Base-by-base conservation (phyloP, 2,329 filamentous ascomycete species). In the Phyllachora maydis region DNA sequence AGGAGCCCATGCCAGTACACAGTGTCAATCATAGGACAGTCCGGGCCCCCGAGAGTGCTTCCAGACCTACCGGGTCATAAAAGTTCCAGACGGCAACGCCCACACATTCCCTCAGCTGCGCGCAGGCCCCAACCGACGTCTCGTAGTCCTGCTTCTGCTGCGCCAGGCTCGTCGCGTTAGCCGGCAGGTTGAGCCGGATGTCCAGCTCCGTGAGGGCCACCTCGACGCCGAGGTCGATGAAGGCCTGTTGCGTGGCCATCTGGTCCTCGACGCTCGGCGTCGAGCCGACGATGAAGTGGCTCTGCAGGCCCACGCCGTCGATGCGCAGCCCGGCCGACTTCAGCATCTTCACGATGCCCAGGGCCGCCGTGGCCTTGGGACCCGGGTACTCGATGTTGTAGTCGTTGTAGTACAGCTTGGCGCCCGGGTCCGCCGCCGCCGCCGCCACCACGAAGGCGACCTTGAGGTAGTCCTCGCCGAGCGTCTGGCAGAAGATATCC, bases 391-490 rank as follows among this genome's bases (percentile, higher is more conserved):
- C 58, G 27, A 59, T 52, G 33, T 52, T 56, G 44, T 60, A 64
- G 39, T 41, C 59, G 39, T 64, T 64, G 43, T 58, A 59, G 36
- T 59, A 64, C 2, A 65, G 42, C 31, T 54, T 58, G 3, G 53
- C 49, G 4, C 36, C 31, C 0, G 50, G 49, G 19, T 50, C 48
- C 1, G 51, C 51, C 5, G 46, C 45, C n/a, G 47, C 47, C 2
- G 52, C 47, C 4, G 56, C 51, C 3, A 52, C 47, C 3, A 37
- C 29, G 40, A 64, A 63, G 3, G 56, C 56, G 13, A 55, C 44
- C 5, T 47, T 42, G 30, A 65, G 49, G 38, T 56, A 64, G 8
- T 43, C 39, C 1, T 45, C 39, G 2, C 59, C 59, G 8, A 63
- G 47, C 11, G 45, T 44, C 9, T 47, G 33, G 34, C 50, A 47